phyloP scores from a whole-genome alignment of 2,329 filamentous ascomycete species.

The Lanzia echinophila region DNA sequence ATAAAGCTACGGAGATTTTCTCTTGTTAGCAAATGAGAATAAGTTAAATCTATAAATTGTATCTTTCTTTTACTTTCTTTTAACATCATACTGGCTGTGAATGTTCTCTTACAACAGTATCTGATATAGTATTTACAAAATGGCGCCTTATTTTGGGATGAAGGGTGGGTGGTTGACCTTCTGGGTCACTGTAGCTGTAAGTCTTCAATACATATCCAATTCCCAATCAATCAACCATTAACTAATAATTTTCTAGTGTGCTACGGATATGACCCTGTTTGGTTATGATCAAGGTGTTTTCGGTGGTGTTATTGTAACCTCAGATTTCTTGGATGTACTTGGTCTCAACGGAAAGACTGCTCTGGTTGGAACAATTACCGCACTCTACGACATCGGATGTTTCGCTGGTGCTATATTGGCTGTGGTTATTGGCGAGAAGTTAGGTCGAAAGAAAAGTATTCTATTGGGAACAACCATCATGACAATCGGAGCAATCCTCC shows the following conservation, averaged over 20 bases:
- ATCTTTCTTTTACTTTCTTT: not conserved
- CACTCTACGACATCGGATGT: slow-evolving; percentile 43
- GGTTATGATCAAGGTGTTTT: slow-evolving; percentile 46
- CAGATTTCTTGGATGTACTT: slow-evolving; percentile 37
- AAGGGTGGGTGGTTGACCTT: slow-evolving; percentile 50
- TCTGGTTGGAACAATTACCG: slow-evolving; percentile 38
- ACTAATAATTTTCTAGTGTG: slow-evolving; percentile 24
- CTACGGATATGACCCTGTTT: slow-evolving; percentile 38
- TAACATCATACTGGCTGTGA: not conserved
- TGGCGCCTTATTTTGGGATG: slow-evolving; percentile 41
- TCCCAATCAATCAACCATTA: too few species aligned
- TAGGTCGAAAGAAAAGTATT: slow-evolving; percentile 30
- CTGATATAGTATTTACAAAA: not conserved
- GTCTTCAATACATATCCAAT: too few species aligned
- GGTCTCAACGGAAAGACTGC: slow-evolving; percentile 16
- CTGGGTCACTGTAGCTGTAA: slow-evolving; percentile 41
- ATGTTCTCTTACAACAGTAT: not conserved
- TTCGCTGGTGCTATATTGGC: slow-evolving; percentile 38
- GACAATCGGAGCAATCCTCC: slow-evolving; percentile 23
- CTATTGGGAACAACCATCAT: slow-evolving; percentile 21
- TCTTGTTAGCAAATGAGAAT: not conserved
- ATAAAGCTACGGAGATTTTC: not conserved
- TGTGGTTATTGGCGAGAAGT: slow-evolving; percentile 26
- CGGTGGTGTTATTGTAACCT: slow-evolving; percentile 39
- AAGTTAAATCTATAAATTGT: too few species aligned